Evolutionary conservation across 116 monocot genomes (phyloP).

Genomic region (Iris pallida): DNA sequence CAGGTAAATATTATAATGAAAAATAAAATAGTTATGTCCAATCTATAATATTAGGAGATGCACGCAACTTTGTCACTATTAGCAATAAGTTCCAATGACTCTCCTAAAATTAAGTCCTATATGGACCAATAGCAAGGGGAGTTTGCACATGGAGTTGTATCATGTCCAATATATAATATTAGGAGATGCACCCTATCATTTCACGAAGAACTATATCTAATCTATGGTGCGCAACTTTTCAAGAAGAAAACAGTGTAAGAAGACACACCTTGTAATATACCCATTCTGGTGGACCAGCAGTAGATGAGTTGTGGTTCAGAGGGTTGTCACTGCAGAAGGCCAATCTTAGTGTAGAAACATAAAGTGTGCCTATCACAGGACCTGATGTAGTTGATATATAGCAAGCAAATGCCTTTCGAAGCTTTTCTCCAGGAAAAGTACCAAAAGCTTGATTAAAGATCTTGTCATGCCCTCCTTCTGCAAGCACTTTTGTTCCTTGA

Average conservation of each 20-base stretch:
- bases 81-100: no score
- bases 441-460: conserved; percentile 63
- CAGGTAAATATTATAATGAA: no score
- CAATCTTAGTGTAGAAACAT: conserved; percentile 53
- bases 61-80: no score
- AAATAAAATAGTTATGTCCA: no score
- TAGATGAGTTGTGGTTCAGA: conserved; percentile 23
- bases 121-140: no score
- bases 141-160: no score
- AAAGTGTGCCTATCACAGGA: conserved; percentile 72
- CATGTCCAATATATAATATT: no score
- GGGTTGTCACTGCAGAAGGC: conserved; percentile 79
- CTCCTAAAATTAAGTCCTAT: no score
- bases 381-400: conserved; percentile 84
- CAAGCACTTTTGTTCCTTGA: conserved; percentile 69
- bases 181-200: no score
- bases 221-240: no score
- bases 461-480: conserved; percentile 72
- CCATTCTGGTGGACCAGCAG: conserved; percentile 40
- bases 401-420: conserved; percentile 63
- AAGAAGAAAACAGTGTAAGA: neutral
- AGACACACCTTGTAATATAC: conserved; percentile 59
- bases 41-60: no score
- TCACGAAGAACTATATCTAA: no score
- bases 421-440: conserved; percentile 54